A percentile compares a stretch with the other conserved stretches of the same genome.
phyloP scores from a whole-genome alignment of 805 yeast genomes.

The Ascoidea rubescens region DNA sequence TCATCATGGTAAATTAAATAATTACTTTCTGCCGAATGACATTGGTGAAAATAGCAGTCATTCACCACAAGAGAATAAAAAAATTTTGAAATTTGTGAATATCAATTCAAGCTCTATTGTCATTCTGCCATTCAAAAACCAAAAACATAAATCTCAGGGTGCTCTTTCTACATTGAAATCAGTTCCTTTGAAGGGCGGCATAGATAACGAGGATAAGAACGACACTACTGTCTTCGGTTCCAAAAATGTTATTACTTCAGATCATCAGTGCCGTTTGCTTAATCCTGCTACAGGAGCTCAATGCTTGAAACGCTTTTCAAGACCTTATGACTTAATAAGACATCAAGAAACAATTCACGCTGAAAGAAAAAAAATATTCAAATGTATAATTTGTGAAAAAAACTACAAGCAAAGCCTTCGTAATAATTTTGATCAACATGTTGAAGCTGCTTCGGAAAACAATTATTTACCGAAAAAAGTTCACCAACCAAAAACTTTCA shows the following conservation, averaged over 20 bases:
- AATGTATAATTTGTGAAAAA: slow-evolving; percentile 77
- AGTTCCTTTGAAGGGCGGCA: neutral
- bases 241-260: neutral
- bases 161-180: neutral
- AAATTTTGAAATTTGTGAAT: neutral
- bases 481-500: slow-evolving; percentile 57
- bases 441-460: neutral
- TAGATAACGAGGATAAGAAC: slow-evolving; percentile 2
- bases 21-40: no score
- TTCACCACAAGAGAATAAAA: neutral
- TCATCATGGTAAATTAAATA: no score
- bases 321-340: slow-evolving; percentile 88
- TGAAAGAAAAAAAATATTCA: slow-evolving; percentile 67
- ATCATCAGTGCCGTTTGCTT: slow-evolving; percentile 38
- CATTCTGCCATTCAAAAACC: neutral
- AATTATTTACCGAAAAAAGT: no score
- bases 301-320: slow-evolving; percentile 71
- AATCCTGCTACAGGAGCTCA: slow-evolving; percentile 48
- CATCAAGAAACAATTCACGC: slow-evolving; percentile 97
- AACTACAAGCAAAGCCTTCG: slow-evolving; percentile 27
- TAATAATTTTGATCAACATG: slow-evolving; percentile 24
- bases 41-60: neutral
- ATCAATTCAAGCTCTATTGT: no score
- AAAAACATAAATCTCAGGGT: neutral
- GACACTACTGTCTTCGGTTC: slow-evolving; percentile 1